Conservation (phyloP, 352 stramenopile genomes). For the Globisporangium spiculum region DNA sequence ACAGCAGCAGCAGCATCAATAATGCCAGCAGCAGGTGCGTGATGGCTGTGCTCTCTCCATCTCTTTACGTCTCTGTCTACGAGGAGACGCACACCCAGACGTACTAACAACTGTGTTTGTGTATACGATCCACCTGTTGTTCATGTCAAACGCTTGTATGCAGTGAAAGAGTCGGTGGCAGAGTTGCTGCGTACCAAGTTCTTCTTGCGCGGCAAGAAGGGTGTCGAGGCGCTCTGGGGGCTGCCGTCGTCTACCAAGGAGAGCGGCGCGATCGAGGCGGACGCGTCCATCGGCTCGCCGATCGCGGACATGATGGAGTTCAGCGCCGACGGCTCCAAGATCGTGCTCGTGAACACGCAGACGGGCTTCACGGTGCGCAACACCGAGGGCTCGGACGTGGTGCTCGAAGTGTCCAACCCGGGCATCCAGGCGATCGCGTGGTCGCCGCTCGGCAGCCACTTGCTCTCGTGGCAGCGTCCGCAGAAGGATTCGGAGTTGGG, state of each 20-base stretch:
- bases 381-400: conserved; percentile 54
- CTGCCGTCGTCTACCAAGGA: conserved; percentile 53
- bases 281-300: conserved; percentile 47
- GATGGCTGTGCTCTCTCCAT: neutral
- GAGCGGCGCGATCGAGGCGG: conserved; percentile 42
- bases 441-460: conserved; percentile 77
- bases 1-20: neutral
- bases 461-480: conserved; percentile 88
- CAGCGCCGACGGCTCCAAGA: conserved; percentile 56
- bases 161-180: conserved; percentile 14
- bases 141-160: neutral
- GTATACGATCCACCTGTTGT: neutral
- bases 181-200: conserved; percentile 69
- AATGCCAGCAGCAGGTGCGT: neutral
- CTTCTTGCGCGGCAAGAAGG: conserved; percentile 74
- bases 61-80: neutral
- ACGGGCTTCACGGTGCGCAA: conserved; percentile 66
- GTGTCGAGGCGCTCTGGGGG: conserved; percentile 78
- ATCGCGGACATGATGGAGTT: conserved; percentile 73
- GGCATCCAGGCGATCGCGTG: conserved; percentile 77
- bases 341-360: conserved; percentile 62
- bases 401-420: conserved; percentile 62
- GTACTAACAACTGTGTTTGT: neutral
- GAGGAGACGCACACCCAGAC: neutral
- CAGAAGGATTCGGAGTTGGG: conserved; percentile 64